phyloP scores from a whole-genome alignment of 1,284 basidiomycete genomes.

The Pisolithus thermaeus region DNA sequence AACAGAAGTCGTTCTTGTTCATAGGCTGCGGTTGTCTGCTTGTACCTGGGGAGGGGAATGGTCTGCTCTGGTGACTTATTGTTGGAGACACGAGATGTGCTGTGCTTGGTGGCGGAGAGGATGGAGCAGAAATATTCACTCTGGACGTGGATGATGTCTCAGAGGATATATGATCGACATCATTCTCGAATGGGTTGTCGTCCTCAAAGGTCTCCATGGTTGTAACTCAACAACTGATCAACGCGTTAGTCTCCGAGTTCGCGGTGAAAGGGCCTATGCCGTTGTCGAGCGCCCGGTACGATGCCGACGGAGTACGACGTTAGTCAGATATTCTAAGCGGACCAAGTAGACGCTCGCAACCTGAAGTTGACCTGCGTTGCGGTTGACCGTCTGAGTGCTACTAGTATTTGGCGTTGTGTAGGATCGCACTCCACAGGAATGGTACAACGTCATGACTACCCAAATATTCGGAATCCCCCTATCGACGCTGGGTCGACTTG shows the following conservation, averaged over 20 bases:
- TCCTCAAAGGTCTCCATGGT: constrained; percentile 69
- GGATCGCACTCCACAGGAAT: background rate
- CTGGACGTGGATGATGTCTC: constrained; percentile 58
- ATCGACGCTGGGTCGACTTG: constrained; percentile 29
- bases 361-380: background rate
- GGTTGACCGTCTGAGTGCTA: constrained; percentile 1
- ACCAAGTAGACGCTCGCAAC: no score
- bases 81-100: constrained; percentile 36
- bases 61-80: constrained; percentile 37
- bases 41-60: constrained; percentile 50
- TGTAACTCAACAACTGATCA: background rate
- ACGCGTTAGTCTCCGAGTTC: background rate
- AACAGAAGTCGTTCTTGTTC: constrained; percentile 71
- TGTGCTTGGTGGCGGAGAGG: constrained; percentile 49
- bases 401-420: constrained; percentile 26
- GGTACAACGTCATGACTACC: constrained; percentile 28
- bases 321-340: no score
- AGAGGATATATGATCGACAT: constrained; percentile 53
- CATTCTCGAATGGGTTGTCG: constrained; percentile 75
- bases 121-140: constrained; percentile 57
- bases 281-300: no score
- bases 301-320: no score
- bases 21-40: constrained; percentile 44
- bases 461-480: constrained; percentile 53
- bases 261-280: background rate